Conservation (phyloP, 306 rosid species). For the Medicago ruthenica region DNA sequence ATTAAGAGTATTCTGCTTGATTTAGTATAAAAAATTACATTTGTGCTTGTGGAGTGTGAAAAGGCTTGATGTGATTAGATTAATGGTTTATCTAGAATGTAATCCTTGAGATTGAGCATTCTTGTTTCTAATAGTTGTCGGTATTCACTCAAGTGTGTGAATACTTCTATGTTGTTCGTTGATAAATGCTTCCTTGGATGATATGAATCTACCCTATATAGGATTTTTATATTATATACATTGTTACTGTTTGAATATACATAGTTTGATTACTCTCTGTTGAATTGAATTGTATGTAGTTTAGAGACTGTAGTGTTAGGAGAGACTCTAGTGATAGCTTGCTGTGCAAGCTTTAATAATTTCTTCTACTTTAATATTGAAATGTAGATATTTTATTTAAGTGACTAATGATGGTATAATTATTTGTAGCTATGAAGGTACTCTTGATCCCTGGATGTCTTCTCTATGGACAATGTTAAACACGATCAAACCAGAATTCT, state of each 20-base stretch:
- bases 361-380: background rate
- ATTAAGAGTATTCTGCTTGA: constrained; percentile 27
- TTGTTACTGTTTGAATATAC: constrained; percentile 13
- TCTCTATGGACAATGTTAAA: constrained; percentile 73
- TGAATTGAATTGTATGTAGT: no score
- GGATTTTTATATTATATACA: background rate
- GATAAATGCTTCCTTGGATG: constrained; percentile 21
- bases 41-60: constrained; percentile 36
- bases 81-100: constrained; percentile 23
- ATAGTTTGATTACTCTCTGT: no score
- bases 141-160: constrained; percentile 8
- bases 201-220: background rate
- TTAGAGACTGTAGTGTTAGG: no score
- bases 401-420: constrained; percentile 29
- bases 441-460: constrained; percentile 92
- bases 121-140: background rate
- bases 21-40: constrained; percentile 25
- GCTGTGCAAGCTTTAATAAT: background rate
- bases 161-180: constrained; percentile 21
- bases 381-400: background rate
- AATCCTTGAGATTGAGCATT: constrained; percentile 10
- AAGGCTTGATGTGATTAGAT: constrained; percentile 8
- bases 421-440: constrained; percentile 80
- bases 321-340: no score
- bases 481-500: constrained; percentile 58